Conservation (phyloP, 2,329 filamentous ascomycete species). For the Aspergillus sp. region DNA sequence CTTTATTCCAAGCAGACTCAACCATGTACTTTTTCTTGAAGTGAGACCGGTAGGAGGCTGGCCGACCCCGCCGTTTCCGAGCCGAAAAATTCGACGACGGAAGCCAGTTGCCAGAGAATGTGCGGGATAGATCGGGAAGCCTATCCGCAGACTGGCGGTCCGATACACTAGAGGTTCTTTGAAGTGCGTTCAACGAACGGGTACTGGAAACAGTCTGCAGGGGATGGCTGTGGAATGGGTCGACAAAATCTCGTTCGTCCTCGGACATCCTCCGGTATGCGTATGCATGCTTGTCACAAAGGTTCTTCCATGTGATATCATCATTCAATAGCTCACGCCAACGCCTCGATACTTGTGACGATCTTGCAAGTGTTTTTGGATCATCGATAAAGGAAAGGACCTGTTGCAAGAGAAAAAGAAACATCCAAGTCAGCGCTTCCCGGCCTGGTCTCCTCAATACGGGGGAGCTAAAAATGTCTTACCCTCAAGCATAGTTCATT, state of each 20-base stretch:
- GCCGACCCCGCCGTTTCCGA: constrained; percentile 52
- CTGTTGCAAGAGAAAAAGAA: constrained; percentile 39
- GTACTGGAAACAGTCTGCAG: constrained; percentile 15
- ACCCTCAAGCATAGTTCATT: constrained; percentile 89
- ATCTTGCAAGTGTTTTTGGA: constrained; percentile 84
- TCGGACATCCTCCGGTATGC: constrained; percentile 65
- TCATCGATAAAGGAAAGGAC: constrained; percentile 97
- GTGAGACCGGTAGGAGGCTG: constrained; percentile 87
- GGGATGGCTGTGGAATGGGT: constrained; percentile 27
- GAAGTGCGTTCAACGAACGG: constrained; percentile 15
- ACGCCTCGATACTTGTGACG: constrained; percentile 90
- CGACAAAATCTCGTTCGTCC: constrained; percentile 32
- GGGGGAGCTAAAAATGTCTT: constrained; percentile 29
- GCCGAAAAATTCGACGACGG: constrained; percentile 26
- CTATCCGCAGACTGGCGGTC: constrained; percentile 40
- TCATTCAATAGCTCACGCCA: constrained; percentile 93
- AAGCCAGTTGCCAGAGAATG: constrained; percentile 28
- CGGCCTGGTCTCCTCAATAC: not conserved
- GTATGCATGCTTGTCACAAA: constrained; percentile 95
- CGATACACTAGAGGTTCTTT: constrained; percentile 20
- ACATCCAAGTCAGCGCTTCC: constrained; percentile 8
- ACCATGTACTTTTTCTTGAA: constrained; percentile 98
- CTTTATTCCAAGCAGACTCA: constrained; percentile 92
- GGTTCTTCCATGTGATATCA: constrained; percentile 96
- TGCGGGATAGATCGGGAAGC: constrained; percentile 42